phyloP scores from a whole-genome alignment of 2,329 filamentous ascomycete species.

The Pestalotiopsis sp. region DNA sequence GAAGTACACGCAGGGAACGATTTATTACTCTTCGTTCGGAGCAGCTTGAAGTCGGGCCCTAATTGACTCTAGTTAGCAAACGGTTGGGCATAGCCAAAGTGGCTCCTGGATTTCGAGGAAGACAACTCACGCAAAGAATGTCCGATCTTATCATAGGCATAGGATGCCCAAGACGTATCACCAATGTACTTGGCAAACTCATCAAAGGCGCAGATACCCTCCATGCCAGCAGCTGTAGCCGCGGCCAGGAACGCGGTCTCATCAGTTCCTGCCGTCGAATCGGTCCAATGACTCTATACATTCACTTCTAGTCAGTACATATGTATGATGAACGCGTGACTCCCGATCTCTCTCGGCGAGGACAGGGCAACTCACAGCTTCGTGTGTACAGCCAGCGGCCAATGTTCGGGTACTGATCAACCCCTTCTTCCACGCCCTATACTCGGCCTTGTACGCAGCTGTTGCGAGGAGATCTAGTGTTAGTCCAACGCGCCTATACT shows the following conservation, averaged over 20 bases:
- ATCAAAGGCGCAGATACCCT: background rate
- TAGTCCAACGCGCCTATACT: background rate
- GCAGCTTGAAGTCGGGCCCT: too few relatives aligned
- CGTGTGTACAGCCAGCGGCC: background rate
- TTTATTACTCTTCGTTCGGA: too few relatives aligned
- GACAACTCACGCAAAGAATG: background rate
- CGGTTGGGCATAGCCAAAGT: too few relatives aligned
- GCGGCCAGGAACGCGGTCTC: background rate
- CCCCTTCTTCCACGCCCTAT: too few relatives aligned
- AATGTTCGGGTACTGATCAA: background rate
- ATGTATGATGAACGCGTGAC: too few relatives aligned
- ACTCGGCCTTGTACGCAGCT: background rate
- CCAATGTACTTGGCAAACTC: background rate
- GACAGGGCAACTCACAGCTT: background rate
- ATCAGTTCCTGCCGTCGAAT: background rate
- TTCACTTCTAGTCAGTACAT: too few relatives aligned
- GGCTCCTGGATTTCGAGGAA: too few relatives aligned
- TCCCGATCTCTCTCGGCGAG: background rate
- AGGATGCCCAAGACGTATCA: background rate
- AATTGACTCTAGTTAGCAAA: too few relatives aligned
- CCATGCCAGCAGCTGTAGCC: background rate
- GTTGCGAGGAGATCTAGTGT: background rate
- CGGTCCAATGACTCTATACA: too few relatives aligned
- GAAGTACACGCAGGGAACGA: too few relatives aligned
- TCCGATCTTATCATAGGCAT: background rate